phyloP scores from a whole-genome alignment of 1,284 basidiomycete species.

The Jaminaea rosea region DNA sequence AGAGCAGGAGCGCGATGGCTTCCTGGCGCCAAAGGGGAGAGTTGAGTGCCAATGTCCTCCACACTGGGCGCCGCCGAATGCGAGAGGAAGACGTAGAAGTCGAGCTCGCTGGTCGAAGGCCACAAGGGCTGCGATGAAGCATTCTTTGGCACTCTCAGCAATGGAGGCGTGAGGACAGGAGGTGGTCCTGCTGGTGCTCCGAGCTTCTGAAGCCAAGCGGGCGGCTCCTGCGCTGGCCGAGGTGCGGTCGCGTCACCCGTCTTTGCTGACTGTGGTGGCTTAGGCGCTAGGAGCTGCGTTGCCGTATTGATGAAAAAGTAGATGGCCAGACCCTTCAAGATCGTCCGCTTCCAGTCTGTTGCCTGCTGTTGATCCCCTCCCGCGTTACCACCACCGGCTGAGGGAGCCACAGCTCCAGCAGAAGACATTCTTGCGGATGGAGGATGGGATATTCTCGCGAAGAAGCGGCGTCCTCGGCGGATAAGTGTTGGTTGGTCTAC shows the following conservation, averaged over 20 bases:
- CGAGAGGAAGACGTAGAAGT: constrained; percentile 28
- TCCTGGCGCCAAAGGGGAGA: constrained; percentile 15
- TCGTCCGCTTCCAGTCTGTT: constrained; percentile 3
- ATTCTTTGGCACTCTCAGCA: neutral
- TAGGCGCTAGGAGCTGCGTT: neutral
- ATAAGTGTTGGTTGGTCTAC: neutral
- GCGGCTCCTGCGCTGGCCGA: constrained; percentile 1
- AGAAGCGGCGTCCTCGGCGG: neutral
- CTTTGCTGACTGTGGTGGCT: no score
- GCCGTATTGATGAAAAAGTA: neutral
- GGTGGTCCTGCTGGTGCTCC: constrained; percentile 3
- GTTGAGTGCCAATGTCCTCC: constrained; percentile 17
- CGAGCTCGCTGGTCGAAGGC: constrained; percentile 11
- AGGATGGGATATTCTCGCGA: neutral
- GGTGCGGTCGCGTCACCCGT: no score
- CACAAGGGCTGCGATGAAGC: constrained; percentile 11
- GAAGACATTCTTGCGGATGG: constrained; percentile 1
- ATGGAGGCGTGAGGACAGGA: neutral
- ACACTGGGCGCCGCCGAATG: constrained; percentile 8
- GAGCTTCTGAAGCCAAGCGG: constrained; percentile 1
- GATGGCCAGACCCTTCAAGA: neutral
- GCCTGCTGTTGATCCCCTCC: neutral
- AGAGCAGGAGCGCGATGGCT: constrained; percentile 9
- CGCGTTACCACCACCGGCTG: neutral
- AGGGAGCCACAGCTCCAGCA: neutral